Evolutionary conservation across 306 rosid species (phyloP), one percentile per base, ranked within the genome.

Genomic region (Fagus crenata): DNA sequence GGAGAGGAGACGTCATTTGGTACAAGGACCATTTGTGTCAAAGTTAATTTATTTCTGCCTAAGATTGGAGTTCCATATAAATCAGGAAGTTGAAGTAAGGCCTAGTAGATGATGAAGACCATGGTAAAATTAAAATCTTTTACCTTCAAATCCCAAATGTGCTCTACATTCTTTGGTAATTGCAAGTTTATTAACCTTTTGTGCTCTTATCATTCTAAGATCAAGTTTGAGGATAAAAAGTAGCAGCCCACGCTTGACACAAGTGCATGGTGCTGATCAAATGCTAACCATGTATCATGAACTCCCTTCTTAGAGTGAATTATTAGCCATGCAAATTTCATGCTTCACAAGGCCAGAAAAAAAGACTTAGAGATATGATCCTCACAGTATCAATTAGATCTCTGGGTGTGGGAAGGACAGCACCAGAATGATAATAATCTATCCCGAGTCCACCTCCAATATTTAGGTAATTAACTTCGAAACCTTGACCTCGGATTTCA

Each of bases 361-460:
- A 36, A 77, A 46, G 64, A 69, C 36, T 65, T 41, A 54, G 63
- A 73, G 69, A 79, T 35, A 37, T 40, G 64, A 55, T 75, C 74
- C 91, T 81, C 80, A 95, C 97, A 14, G 97, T 95, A 77, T 95
- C 85, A 69, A 95, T 92, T 69, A 95, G 96, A 87, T 92, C 97
- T 76, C 89, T 88, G 31, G 98, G 97, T 53, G 85, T 83, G 4
- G 97, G 98, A 86, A 92, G 97, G 70, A 95, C 35, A 2, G 92
- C 93, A 71, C 89, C 96, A 73, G 97, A 8, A 74, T 92, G 98
- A 87, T 92, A 86, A 81, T 92, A 95, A 82, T 92, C 98, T 40
- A 95, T 92, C 69, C 97, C 98, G 77, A 95, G 96, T 54, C 98
- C 98, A 72, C 98, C 97, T 49, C 97, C 97, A 78, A 95, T 92